Conservation (phyloP, 1,284 basidiomycete genomes). For the Trichosporon coremiiforme region DNA sequence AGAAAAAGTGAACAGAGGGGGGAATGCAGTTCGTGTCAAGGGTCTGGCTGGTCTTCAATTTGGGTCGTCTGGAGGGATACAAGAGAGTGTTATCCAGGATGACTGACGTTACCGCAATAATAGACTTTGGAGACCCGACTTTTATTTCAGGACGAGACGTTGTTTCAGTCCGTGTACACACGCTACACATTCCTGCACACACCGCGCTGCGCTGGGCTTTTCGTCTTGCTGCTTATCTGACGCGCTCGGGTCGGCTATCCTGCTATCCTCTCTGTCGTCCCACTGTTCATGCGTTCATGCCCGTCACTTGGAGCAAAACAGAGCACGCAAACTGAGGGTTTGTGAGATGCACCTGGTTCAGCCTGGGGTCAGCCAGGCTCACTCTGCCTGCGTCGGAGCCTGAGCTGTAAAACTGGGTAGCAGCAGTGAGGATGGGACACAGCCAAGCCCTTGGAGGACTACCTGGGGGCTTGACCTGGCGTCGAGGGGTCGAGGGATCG, state of each 20-base stretch:
- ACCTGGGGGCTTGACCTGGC: neutral
- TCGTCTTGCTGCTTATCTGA: neutral
- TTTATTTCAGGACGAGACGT: neutral
- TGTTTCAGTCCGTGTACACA: neutral
- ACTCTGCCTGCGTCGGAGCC: neutral
- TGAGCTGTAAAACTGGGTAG: neutral
- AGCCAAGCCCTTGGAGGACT: neutral
- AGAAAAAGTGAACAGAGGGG: neutral
- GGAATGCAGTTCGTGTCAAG: neutral
- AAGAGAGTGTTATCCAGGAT: neutral
- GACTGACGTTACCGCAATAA: slow-evolving; percentile 3
- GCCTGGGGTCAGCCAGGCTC: neutral
- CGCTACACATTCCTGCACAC: neutral
- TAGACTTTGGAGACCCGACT: neutral
- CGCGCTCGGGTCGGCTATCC: slow-evolving; percentile 5
- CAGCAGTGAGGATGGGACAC: neutral
- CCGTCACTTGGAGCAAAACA: slow-evolving; percentile 2
- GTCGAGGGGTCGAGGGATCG: neutral
- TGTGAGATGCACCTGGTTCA: neutral
- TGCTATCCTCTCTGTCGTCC: neutral
- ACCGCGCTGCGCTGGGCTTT: neutral
- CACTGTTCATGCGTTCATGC: neutral
- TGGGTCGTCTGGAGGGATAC: neutral
- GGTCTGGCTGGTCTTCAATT: neutral
- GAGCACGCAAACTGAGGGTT: neutral